These are phyloP conservation scores for Penicillium palitans DNA, from an alignment of 2,329 filamentous ascomycete species.

Conservation along the genomic window DNA sequence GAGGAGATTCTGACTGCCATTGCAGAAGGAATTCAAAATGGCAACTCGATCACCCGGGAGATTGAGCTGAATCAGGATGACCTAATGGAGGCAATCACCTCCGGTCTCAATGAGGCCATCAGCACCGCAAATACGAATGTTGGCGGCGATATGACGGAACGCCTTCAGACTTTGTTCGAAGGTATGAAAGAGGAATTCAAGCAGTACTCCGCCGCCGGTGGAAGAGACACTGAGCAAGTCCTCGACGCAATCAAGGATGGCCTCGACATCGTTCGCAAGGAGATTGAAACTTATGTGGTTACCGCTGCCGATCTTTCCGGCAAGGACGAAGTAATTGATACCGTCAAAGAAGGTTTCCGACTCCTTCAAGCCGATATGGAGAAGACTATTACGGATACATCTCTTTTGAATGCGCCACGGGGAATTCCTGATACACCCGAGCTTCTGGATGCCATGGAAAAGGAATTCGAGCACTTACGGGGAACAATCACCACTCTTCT, in stretches of 20 bases:
- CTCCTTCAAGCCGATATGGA: conserved; percentile 61
- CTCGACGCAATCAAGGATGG: conserved; percentile 86
- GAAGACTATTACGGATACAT: conserved; percentile 50
- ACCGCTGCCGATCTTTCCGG: conserved; percentile 66
- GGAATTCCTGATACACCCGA: conserved; percentile 61
- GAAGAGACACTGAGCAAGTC: conserved; percentile 82
- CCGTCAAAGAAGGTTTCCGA: conserved; percentile 63
- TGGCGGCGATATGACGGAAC: conserved; percentile 60
- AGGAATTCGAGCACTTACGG: conserved; percentile 78
- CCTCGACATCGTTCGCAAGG: conserved; percentile 72
- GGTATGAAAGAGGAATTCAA: conserved; percentile 68
- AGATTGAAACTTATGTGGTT: conserved; percentile 81
- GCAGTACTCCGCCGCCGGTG: conserved; percentile 75
- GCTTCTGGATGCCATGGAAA: conserved; percentile 72
- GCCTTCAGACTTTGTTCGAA: conserved; percentile 60
- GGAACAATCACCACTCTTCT: conserved; percentile 72
- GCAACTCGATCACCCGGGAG: conserved; percentile 54
- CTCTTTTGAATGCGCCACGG: conserved; percentile 32
- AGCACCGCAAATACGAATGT: conserved; percentile 53
- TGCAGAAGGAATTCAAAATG: conserved; percentile 56
- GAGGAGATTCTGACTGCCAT: conserved; percentile 60
- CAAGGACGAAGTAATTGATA: conserved; percentile 77
- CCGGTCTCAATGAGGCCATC: conserved; percentile 55
- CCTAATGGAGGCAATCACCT: conserved; percentile 60
- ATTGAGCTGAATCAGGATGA: conserved; percentile 58